Evolutionary conservation across 345 rosid genomes (phyloP).

Genomic region (Melastoma malabathricum): DNA sequence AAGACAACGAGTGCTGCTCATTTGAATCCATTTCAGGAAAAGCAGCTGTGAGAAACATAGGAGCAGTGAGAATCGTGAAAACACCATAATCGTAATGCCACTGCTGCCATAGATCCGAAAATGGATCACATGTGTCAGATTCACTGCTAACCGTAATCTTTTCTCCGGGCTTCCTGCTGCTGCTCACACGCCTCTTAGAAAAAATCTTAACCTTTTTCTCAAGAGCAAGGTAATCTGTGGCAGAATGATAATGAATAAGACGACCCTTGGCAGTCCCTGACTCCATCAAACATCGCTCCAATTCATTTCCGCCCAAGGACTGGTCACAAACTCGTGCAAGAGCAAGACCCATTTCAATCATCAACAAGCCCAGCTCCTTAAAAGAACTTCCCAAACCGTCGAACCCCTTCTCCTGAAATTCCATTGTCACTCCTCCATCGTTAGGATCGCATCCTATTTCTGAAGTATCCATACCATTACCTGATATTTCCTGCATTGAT

Average conservation of each 20-base stretch:
- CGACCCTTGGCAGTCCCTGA: conserved; percentile 76
- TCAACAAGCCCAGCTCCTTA: conserved; percentile 56
- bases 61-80: conserved; percentile 79
- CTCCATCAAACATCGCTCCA: conserved; percentile 55
- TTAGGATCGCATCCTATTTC: conserved; percentile 9
- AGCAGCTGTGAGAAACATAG: conserved; percentile 42
- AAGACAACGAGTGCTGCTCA: conserved; percentile 5
- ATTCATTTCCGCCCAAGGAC: conserved; percentile 56
- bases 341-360: conserved; percentile 63
- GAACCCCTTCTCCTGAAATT: conserved; percentile 24
- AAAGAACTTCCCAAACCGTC: conserved; percentile 35
- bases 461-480: conserved; percentile 2
- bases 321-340: conserved; percentile 62
- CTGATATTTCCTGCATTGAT: conserved; percentile 10
- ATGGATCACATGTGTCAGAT: conserved; percentile 10
- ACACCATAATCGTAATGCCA: conserved; percentile 95
- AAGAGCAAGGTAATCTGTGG: conserved; percentile 28
- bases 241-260: conserved; percentile 80
- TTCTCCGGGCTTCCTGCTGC: conserved; percentile 7
- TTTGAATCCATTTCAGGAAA: conserved; percentile 8
- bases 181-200: conserved; percentile 8
- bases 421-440: conserved; percentile 8
- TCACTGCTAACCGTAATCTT: conserved; percentile 12
- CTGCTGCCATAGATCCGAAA: conserved; percentile 60
- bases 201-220: conserved; percentile 7